phyloP scores from a whole-genome alignment of 805 yeast species.

The Cyberlindnera japonica region DNA sequence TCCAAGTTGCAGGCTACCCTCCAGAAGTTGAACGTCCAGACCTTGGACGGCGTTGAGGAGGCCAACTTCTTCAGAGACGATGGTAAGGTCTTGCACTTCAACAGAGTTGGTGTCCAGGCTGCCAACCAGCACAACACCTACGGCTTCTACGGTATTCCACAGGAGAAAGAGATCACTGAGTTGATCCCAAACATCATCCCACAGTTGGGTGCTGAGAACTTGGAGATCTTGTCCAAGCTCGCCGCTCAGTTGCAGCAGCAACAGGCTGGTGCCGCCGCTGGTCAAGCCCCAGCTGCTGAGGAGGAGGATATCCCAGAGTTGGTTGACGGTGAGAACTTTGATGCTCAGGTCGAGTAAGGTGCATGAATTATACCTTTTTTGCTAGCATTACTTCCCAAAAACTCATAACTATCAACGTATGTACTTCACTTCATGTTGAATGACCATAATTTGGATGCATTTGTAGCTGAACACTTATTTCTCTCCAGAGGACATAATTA shows the following conservation, averaged over 20 bases:
- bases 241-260: constrained; percentile 81
- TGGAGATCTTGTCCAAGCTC: constrained; percentile 80
- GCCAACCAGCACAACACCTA: constrained; percentile 88
- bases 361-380: no score
- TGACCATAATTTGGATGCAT: no score
- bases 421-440: constrained; percentile 1
- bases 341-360: constrained; percentile 42
- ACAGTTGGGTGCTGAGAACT: constrained; percentile 94
- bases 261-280: constrained; percentile 44
- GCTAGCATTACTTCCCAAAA: neutral
- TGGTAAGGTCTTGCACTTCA: constrained; percentile 93
- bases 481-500: no score
- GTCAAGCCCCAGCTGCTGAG: constrained; percentile 48
- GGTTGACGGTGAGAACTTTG: constrained; percentile 75
- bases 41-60: constrained; percentile 87
- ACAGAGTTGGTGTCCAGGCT: constrained; percentile 94
- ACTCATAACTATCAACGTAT: neutral
- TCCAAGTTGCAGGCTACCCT: constrained; percentile 85
- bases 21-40: constrained; percentile 85
- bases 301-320: constrained; percentile 62
- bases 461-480: no score
- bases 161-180: constrained; percentile 87
- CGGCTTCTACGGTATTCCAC: constrained; percentile 93
- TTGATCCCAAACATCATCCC: constrained; percentile 92
- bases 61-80: constrained; percentile 97